Percentiles rank a stretch among this genome's conserved stretches.
These are phyloP conservation scores for Russula griseocarnosa DNA, from an alignment of 768 basidiomycete species.

Conservation along the genomic window DNA sequence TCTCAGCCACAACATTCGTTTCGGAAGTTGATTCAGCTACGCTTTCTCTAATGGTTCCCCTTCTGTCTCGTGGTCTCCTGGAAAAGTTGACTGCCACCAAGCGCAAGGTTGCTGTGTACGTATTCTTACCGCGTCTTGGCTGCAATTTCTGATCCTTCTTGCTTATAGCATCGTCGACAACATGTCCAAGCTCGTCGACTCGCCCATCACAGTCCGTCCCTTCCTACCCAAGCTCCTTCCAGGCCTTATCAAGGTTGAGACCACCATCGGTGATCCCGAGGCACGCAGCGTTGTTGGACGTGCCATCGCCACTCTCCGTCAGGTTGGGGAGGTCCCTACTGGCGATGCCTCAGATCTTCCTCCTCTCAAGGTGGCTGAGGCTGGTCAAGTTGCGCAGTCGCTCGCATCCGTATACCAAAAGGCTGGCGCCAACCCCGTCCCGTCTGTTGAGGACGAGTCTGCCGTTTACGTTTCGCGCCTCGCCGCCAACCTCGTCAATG, in stretches of 20 bases:
- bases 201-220: constrained; percentile 88
- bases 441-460: constrained; percentile 54
- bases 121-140: constrained; percentile 25
- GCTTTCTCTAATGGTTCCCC: constrained; percentile 96
- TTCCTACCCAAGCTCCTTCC: constrained; percentile 96
- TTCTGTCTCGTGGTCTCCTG: constrained; percentile 85
- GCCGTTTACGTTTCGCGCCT: constrained; percentile 70
- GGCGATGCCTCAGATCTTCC: constrained; percentile 91
- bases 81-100: constrained; percentile 96
- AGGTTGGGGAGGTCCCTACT: constrained; percentile 86
- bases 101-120: constrained; percentile 95
- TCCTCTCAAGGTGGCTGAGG: constrained; percentile 73
- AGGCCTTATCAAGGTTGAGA: constrained; percentile 92
- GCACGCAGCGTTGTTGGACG: constrained; percentile 88
- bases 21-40: constrained; percentile 97
- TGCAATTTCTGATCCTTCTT: constrained; percentile 27
- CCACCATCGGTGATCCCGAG: constrained; percentile 94
- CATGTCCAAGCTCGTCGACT: constrained; percentile 98
- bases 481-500: constrained; percentile 81
- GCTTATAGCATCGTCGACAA: constrained; percentile 82
- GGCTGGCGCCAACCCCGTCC: constrained; percentile 54
- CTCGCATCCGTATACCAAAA: constrained; percentile 85
- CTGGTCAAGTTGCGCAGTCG: constrained; percentile 57
- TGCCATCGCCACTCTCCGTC: constrained; percentile 93
- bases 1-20: constrained; percentile 99